Evolutionary conservation across 129 eudicot genomes (phyloP), one percentile per base, ranked within the genome.

Genomic region (Flaveria robusta): DNA sequence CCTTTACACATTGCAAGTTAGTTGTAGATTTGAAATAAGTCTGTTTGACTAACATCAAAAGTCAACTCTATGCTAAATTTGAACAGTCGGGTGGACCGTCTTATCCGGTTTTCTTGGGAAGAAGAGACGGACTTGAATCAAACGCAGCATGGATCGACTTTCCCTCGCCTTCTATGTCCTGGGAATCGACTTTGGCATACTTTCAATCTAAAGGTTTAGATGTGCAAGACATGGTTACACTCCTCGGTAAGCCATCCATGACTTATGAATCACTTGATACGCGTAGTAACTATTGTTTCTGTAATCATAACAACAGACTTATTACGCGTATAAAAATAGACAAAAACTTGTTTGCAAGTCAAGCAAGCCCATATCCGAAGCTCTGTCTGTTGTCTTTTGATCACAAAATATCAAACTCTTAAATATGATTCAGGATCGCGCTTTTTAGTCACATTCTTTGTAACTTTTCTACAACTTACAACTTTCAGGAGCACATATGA

Each of bases 71-170:
- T 49, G 51, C 71, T 16, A 66, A 18, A 58, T 45, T 47, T 37
- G 5, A 65, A 66, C 90, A 93, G 97, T 81, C 97, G 9, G 98
- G 98, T 8, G 97, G 88, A 20, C 93, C 98, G 52, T 93, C 98
- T 20, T 93, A 93, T 75, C 94, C 94, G 26, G 97, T 93, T 73
- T 77, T 83, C 23, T 73, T 91, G 72, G 98, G 97, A 76, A 87
- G 98, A 79, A 81, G 85, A 66, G 98, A 93, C 18, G 97, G 96
- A 11, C 1, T 70, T 4, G 87, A 86, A 42, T 93, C 97, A 49
- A 83, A 84, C 18, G 91, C 91, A 29, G 85, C 85, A 52, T 88
- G 85, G 85, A 79, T 90, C 64, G 92, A 93, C 62, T 85, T 85
- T 9, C 98, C 98, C 1, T 74, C 87, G 13, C 98, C 97, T 11